A percentile compares a stretch with the other conserved stretches of the same genome.
These are phyloP conservation scores for Colletotrichum spaethianum DNA, from an alignment of 2,329 filamentous ascomycete genomes.

Conservation along the genomic window DNA sequence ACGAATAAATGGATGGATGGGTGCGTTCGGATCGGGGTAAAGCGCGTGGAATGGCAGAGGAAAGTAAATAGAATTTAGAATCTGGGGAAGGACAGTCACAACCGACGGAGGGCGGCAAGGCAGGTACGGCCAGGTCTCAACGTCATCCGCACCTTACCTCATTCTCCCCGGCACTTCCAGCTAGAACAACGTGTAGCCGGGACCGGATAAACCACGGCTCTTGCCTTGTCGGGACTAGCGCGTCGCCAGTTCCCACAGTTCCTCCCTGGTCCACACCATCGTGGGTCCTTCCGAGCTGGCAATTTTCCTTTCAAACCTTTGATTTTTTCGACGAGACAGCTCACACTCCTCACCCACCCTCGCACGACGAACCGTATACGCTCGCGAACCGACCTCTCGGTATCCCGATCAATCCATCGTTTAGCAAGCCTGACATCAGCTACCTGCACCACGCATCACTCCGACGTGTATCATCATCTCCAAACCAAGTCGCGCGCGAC, in stretches of 20 bases:
- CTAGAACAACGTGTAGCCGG: slow-evolving; percentile 35
- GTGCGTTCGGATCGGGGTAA: neutral
- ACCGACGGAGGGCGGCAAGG: neutral
- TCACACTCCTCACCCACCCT: slow-evolving; percentile 41
- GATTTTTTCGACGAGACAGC: slow-evolving; percentile 44
- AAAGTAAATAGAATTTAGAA: neutral
- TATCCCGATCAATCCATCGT: slow-evolving; percentile 42
- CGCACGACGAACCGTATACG: slow-evolving; percentile 38
- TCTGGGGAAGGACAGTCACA: neutral
- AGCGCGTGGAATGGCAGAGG: neutral
- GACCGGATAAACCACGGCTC: slow-evolving; percentile 38
- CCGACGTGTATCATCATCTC: slow-evolving; percentile 34
- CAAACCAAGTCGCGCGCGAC: slow-evolving; percentile 28
- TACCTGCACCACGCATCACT: slow-evolving; percentile 39
- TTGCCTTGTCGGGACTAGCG: slow-evolving; percentile 10
- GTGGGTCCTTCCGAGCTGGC: slow-evolving; percentile 42
- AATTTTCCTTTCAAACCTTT: slow-evolving; percentile 44
- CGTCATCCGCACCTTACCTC: slow-evolving; percentile 34
- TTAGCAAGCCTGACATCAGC: slow-evolving; percentile 43
- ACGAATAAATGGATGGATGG: neutral
- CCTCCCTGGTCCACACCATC: slow-evolving; percentile 42
- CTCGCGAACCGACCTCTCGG: slow-evolving; percentile 37
- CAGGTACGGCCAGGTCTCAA: slow-evolving; percentile 14
- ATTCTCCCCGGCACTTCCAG: slow-evolving; percentile 19
- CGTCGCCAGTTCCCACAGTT: slow-evolving; percentile 20